These are phyloP conservation scores for Cucumis hystrix DNA, from an alignment of 306 rosid species.

Conservation along the genomic window DNA sequence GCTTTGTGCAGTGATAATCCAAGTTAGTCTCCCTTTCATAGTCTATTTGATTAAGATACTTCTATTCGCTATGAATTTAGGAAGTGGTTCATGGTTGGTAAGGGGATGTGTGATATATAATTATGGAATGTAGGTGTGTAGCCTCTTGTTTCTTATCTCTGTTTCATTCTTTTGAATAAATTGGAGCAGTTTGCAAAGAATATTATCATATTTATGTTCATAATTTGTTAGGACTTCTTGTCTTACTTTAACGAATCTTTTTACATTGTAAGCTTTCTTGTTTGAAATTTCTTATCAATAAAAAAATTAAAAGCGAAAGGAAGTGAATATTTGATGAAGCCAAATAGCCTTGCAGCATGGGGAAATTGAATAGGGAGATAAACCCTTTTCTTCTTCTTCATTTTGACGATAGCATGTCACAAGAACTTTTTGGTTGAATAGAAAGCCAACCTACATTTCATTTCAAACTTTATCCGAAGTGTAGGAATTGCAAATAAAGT, in stretches of 20 bases:
- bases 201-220: neutral
- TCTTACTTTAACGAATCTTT: neutral
- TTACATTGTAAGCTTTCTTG: neutral
- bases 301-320: neutral
- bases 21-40: neutral
- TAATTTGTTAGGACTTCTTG: neutral
- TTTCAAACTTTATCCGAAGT: too few relatives aligned
- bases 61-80: neutral
- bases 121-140: neutral
- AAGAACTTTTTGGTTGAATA: neutral
- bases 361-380: neutral
- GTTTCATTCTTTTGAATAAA: neutral
- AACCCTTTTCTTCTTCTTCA: neutral
- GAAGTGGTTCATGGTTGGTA: neutral
- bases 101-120: neutral
- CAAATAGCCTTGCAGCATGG: neutral
- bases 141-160: neutral
- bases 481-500: too few relatives aligned
- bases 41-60: neutral
- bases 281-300: neutral
- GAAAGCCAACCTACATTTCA: neutral
- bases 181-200: neutral
- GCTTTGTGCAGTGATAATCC: slow-evolving; percentile 17
- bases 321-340: neutral
- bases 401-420: neutral